phyloP scores from a whole-genome alignment of 75 land plant species.

The Isoetes taiwanensis region DNA sequence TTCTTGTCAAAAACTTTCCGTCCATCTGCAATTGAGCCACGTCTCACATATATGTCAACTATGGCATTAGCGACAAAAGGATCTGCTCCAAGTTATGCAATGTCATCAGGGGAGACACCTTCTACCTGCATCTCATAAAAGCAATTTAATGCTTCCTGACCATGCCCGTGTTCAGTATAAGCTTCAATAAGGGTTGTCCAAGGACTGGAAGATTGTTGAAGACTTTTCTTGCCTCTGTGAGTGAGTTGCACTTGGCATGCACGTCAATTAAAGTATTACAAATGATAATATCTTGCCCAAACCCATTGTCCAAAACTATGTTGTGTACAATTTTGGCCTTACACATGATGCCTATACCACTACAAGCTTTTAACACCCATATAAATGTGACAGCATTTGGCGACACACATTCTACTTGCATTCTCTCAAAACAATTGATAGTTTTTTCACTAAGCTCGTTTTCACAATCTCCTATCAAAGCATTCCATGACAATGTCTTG shows the following conservation, averaged over 20 bases:
- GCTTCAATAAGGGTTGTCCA: too few species aligned
- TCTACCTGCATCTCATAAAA: background rate
- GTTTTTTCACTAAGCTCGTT: background rate
- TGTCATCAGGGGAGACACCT: background rate
- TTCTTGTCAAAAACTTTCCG: too few species aligned
- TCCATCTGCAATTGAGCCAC: too few species aligned
- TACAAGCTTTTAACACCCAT: slow-evolving; percentile 3
- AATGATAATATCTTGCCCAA: slow-evolving; percentile 6
- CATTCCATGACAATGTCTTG: too few species aligned
- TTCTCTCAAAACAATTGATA: background rate
- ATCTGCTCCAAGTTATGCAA: too few species aligned
- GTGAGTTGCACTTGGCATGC: slow-evolving; percentile 29
- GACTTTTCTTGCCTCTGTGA: slow-evolving; percentile 11
- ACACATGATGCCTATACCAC: background rate
- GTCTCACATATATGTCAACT: too few species aligned
- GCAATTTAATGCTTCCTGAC: background rate
- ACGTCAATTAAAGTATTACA: slow-evolving; percentile 25
- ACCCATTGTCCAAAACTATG: too few species aligned
- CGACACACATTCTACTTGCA: background rate
- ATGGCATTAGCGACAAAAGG: too few species aligned
- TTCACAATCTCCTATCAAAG: too few species aligned
- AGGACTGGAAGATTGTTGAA: slow-evolving; percentile 18
- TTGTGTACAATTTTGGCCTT: slow-evolving; percentile 1
- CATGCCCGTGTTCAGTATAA: background rate
- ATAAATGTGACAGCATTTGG: slow-evolving; percentile 6